Percentiles rank a stretch among this genome's conserved stretches.
Evolutionary conservation across 495 filamentous ascomycete genomes (phyloP).

Genomic region (Neurospora sp.): DNA sequence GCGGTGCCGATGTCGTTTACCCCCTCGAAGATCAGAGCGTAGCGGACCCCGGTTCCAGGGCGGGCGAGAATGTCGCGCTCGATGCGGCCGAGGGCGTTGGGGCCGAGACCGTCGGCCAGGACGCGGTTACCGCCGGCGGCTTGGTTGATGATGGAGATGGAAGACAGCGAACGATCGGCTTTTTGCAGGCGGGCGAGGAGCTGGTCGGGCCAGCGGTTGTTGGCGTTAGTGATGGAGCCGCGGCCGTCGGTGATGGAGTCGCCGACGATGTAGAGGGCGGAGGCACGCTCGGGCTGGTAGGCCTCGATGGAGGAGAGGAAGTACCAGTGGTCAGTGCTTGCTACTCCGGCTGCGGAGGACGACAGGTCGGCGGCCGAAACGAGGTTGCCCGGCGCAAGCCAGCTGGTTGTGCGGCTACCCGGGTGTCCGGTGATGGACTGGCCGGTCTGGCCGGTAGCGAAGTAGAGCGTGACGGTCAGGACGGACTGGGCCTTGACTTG

Average conservation of each 20-base stretch:
- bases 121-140: constrained; percentile 61
- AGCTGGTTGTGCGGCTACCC: constrained; percentile 47
- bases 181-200: constrained; percentile 39
- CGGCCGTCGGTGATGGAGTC: constrained; percentile 62
- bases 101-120: constrained; percentile 48
- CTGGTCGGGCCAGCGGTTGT: constrained; percentile 56
- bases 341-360: too few relatives aligned
- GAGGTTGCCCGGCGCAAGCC: constrained; percentile 38
- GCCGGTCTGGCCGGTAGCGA: constrained; percentile 40
- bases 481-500: constrained; percentile 29
- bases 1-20: constrained; percentile 56
- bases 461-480: constrained; percentile 45
- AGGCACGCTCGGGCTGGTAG: constrained; percentile 12
- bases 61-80: constrained; percentile 52
- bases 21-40: constrained; percentile 52
- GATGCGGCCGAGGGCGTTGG: constrained; percentile 45
- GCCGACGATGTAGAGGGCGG: constrained; percentile 47
- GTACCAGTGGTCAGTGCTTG: constrained; percentile 33
- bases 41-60: constrained; percentile 30
- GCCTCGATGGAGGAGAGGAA: constrained; percentile 48
- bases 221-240: constrained; percentile 46
- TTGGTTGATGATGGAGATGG: constrained; percentile 48
- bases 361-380: constrained; percentile 26
- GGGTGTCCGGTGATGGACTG: constrained; percentile 49
- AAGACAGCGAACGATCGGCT: constrained; percentile 9